phyloP scores from a whole-genome alignment of 2,329 filamentous ascomycete genomes.

The Pseudonectria foliicola region DNA sequence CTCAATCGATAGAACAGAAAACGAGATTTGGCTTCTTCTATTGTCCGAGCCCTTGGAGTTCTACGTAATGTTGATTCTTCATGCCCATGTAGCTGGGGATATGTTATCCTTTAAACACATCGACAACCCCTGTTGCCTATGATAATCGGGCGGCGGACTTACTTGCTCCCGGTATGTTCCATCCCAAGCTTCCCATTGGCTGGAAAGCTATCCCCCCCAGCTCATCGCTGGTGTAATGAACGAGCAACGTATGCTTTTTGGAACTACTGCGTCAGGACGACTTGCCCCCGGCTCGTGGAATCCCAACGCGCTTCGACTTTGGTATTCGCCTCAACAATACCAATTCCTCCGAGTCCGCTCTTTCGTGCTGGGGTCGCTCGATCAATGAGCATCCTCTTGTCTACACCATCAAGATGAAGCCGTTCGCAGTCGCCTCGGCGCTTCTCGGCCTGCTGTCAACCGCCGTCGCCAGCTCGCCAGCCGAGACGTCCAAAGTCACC shows the following conservation, averaged over 20 bases:
- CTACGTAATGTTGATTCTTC: too few species aligned
- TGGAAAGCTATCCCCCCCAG: slow-evolving; percentile 20
- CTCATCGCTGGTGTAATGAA: slow-evolving; percentile 21
- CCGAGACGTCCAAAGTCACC: slow-evolving; percentile 47
- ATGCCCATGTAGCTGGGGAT: too few species aligned
- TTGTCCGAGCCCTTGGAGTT: too few species aligned
- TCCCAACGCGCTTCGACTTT: slow-evolving; percentile 9
- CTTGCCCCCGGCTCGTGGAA: slow-evolving; percentile 14
- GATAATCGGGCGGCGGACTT: too few species aligned
- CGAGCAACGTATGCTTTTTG: slow-evolving; percentile 32
- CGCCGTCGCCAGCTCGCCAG: slow-evolving; percentile 32
- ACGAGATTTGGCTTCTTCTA: too few species aligned
- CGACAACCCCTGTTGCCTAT: too few species aligned
- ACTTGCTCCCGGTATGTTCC: neutral
- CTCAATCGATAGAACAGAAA: too few species aligned
- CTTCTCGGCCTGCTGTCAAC: slow-evolving; percentile 51
- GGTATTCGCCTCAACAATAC: slow-evolving; percentile 3
- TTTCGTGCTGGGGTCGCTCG: slow-evolving; percentile 19
- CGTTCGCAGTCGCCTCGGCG: slow-evolving; percentile 45
- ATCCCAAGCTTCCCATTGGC: slow-evolving; percentile 19
- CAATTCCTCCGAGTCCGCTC: slow-evolving; percentile 7
- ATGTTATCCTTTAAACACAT: too few species aligned
- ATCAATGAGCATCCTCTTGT: slow-evolving; percentile 27
- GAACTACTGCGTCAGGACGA: slow-evolving; percentile 21
- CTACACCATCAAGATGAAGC: slow-evolving; percentile 32